Evolutionary conservation across 805 yeast genomes (phyloP).

Genomic region (Saccharomycopsis malanga): DNA sequence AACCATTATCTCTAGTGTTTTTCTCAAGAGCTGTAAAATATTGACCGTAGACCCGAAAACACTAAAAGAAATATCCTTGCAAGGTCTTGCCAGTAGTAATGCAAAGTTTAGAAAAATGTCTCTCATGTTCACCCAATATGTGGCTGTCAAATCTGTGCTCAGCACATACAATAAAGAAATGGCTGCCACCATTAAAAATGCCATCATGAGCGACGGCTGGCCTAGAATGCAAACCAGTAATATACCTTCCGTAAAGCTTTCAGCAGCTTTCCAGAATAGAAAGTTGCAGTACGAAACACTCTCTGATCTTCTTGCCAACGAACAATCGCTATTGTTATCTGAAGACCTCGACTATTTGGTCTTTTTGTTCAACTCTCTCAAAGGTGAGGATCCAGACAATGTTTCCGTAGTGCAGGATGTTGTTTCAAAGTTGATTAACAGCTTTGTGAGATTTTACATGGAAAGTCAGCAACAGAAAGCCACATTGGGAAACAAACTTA

Average conservation of each 20-base stretch:
- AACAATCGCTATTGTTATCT: slow-evolving; percentile 34
- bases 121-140: slow-evolving; percentile 60
- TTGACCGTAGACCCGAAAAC: background rate
- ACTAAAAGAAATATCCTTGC: slow-evolving; percentile 36
- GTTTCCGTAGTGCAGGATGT: slow-evolving; percentile 67
- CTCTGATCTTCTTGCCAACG: slow-evolving; percentile 43
- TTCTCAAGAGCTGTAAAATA: slow-evolving; percentile 10
- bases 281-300: slow-evolving; percentile 70
- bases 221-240: slow-evolving; percentile 34
- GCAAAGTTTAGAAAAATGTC: slow-evolving; percentile 48
- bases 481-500: slow-evolving; percentile 4
- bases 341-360: slow-evolving; percentile 46
- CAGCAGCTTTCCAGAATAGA: slow-evolving; percentile 29
- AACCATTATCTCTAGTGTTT: slow-evolving; percentile 35
- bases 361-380: slow-evolving; percentile 65
- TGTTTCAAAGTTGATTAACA: slow-evolving; percentile 49
- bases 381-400: slow-evolving; percentile 55
- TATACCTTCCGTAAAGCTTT: slow-evolving; percentile 2
- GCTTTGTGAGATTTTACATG: slow-evolving; percentile 30
- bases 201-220: slow-evolving; percentile 54
- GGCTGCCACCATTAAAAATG: slow-evolving; percentile 46
- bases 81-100: slow-evolving; percentile 54
- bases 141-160: slow-evolving; percentile 27
- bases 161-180: slow-evolving; percentile 34
- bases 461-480: background rate